These are phyloP conservation scores for Porpolomopsis calyptriformis DNA, from an alignment of 768 basidiomycete species.

Conservation along the genomic window DNA sequence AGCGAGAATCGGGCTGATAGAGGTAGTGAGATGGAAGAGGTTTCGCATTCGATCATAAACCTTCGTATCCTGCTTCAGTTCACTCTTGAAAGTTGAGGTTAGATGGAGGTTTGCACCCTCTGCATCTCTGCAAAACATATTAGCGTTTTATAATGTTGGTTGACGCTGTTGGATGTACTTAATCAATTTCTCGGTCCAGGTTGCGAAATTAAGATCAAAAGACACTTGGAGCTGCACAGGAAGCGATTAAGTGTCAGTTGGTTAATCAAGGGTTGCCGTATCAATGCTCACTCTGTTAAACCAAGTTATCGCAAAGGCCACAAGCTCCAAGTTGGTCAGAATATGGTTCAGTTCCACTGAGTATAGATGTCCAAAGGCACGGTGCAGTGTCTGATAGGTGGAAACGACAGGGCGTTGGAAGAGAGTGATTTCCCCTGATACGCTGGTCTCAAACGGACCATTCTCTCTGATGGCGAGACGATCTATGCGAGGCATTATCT, in stretches of 20 bases:
- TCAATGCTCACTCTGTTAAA: background rate
- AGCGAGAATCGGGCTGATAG: background rate
- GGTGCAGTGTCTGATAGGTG: background rate
- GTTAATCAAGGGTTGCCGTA: background rate
- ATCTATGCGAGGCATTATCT: too few species aligned
- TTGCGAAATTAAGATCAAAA: background rate
- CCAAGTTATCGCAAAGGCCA: background rate
- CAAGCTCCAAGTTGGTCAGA: background rate
- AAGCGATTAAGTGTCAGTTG: background rate
- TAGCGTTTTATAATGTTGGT: background rate
- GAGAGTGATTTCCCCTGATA: background rate
- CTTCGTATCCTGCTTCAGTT: background rate
- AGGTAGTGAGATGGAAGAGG: background rate
- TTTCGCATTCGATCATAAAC: background rate
- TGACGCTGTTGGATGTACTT: background rate
- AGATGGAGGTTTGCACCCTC: background rate
- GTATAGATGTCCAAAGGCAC: background rate
- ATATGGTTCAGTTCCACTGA: background rate
- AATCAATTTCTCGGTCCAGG: background rate
- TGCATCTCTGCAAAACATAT: background rate
- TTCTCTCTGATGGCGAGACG: background rate
- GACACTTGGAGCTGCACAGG: background rate
- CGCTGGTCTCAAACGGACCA: background rate
- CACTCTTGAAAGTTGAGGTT: background rate
- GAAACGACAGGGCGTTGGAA: background rate